Evolutionary conservation across 2,329 filamentous ascomycete genomes (phyloP), one percentile per base, ranked within the genome.

Genomic region (Rutstroemia sp.): DNA sequence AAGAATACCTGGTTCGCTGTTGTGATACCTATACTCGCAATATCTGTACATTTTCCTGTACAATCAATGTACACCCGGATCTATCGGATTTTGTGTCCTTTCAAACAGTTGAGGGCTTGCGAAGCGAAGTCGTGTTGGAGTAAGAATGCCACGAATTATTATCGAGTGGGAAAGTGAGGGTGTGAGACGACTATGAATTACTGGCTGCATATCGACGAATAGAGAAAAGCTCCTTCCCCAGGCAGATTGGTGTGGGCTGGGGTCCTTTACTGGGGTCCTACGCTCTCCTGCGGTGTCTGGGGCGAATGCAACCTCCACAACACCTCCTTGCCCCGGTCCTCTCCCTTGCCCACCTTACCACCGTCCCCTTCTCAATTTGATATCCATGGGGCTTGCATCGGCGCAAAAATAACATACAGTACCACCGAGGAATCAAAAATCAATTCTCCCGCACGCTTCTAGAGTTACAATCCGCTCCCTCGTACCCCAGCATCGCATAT

Each of bases 361-460:
- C 39, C 5, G n/a, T 21, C 9, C 21, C 12, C 16, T 25, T 48
- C 7, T 30, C 51, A 16, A 39, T 8, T 2, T 12, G 38, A 41
- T 30, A 34, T 23, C 52, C 52, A 48, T 54, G 30, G 30, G 7
- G 41, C 34, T 16, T 54, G 52, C 42, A 48, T 54, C 42, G 30
- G 42, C 10, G 42, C 30, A 54, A 42, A 49, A 4, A 34, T 49
- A 49, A 49, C 52, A 54, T 54, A 27, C 52, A 49, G 10, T 12
- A 5, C 52, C 48, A 14, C 19, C n/a, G 25, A 54, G 21, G 19
- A 16, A 37, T 8, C 21, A 27, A 12, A 25, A 44, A 44, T 14
- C 12, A 34, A 53, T 54, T 49, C 34, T n/a, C 25, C n/a, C 48
- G 12, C 30, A 49, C 27, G 16, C 38, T n/a, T 49, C 45, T 21